Base-by-base conservation (phyloP, 306 rosid species). In the Amphicarpaea edgeworthii region DNA sequence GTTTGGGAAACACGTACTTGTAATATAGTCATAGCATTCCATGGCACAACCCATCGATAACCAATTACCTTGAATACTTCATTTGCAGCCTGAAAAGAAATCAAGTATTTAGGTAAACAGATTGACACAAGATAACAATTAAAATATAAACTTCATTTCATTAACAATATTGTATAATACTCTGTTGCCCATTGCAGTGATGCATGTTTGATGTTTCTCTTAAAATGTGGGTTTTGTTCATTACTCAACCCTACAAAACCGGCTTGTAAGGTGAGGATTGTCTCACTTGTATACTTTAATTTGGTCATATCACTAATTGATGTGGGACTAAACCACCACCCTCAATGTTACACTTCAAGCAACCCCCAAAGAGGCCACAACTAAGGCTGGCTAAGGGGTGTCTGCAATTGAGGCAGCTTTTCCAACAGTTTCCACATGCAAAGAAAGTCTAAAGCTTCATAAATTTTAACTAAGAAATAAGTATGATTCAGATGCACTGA, bases 11-110 rank as follows among this genome's bases (percentile, higher is more conserved):
- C 24, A 70, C 90, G 81, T 81, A 87, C 98, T 85, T 88, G 96
- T 66, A 96, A 47, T 84, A 96, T 96, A 80, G 98, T 96, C 82
- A 87, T 82, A 34, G 90, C 97, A 49, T 83, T 79, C 98, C 99
- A 95, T 9, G 99, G 98, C 78, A 95, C 98, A 81, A 85, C 85
- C 99, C 99, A 96, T 49, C 79, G 84, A 51, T 82, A 34, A 40
- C 93, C 96, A 77, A 92, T 68, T 62, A 83, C 90, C 76, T 78
- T 82, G 62, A 64, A 71, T 54, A 72, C 77, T 57, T 87, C 83
- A 75, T 82, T 84, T 47, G 89, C 85, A 64, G 76, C 87, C 98
- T 93, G 95, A 81, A 82, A 78, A 49, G 68, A 63, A 37, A 80
- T 28, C 34, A 15, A 76, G 46, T 38, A 47, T 43, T 63, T 68